A percentile compares a stretch with the other conserved stretches of the same genome.
Conservation (phyloP, 495 filamentous ascomycete species). For the Endocarpon pusillum region DNA sequence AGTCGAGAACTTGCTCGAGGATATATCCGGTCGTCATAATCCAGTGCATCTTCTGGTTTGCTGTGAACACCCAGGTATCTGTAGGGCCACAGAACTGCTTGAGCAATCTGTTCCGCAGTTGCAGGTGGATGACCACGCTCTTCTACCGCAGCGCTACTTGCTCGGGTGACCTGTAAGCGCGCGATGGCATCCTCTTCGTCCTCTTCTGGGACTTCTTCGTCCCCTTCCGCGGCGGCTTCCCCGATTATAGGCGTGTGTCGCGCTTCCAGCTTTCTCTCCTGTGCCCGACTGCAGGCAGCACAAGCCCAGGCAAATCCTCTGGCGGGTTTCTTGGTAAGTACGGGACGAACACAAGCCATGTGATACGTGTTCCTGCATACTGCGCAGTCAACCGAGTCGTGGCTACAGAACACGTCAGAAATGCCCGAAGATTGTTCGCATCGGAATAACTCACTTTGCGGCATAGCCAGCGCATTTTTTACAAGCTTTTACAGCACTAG, state of each 20-base stretch:
- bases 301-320: constrained; percentile 98
- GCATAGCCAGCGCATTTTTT: constrained; percentile 81
- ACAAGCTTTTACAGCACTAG: constrained; percentile 89
- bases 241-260: constrained; percentile 59
- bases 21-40: constrained; percentile 96
- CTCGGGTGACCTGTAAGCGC: constrained; percentile 34
- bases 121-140: constrained; percentile 43
- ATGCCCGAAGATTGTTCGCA: background rate
- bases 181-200: constrained; percentile 45
- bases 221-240: constrained; percentile 40
- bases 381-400: constrained; percentile 92
- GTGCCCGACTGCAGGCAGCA: constrained; percentile 82
- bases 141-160: constrained; percentile 38
- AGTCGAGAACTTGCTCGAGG: constrained; percentile 86
- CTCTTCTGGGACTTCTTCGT: constrained; percentile 62
- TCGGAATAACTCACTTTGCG: constrained; percentile 47
- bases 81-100: constrained; percentile 90
- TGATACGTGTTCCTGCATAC: constrained; percentile 91
- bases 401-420: constrained; percentile 27
- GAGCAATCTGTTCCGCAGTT: constrained; percentile 78
- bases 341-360: constrained; percentile 93
- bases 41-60: constrained; percentile 85
- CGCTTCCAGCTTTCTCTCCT: constrained; percentile 82
- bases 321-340: constrained; percentile 87
- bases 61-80: constrained; percentile 93